Percentiles rank a stretch among this genome's conserved stretches.
phyloP scores from a whole-genome alignment of 495 filamentous ascomycete genomes.

The Evernia prunastri region DNA sequence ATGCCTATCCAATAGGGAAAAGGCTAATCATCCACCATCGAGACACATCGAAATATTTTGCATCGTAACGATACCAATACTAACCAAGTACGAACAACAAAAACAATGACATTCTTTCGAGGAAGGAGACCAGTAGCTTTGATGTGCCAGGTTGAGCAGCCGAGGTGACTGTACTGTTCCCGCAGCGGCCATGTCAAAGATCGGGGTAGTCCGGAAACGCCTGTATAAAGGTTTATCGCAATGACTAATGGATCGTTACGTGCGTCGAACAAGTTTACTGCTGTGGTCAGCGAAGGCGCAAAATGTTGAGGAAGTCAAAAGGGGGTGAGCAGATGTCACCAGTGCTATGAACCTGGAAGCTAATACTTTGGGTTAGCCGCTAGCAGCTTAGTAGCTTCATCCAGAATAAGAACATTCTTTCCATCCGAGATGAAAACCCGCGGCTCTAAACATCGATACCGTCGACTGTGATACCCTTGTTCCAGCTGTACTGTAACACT shows the following conservation, averaged over 20 bases:
- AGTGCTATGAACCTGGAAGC: not conserved
- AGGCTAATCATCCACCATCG: not conserved
- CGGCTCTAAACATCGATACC: constrained; percentile 57
- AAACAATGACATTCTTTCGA: not conserved
- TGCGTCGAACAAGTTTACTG: not conserved
- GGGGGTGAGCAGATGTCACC: not conserved
- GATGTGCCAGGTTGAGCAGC: not conserved
- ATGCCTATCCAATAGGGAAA: too few relatives aligned
- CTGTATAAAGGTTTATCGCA: not conserved
- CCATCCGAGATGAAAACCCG: not conserved
- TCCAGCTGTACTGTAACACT: constrained; percentile 65
- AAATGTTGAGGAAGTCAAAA: not conserved
- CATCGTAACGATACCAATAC: too few relatives aligned
- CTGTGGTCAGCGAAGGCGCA: not conserved
- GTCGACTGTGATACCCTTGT: constrained; percentile 62
- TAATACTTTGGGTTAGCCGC: not conserved
- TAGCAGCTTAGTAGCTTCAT: not conserved
- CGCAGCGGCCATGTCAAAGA: not conserved
- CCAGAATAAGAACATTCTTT: not conserved
- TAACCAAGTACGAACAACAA: too few relatives aligned
- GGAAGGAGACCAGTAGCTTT: not conserved
- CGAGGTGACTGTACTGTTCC: not conserved
- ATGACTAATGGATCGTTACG: not conserved
- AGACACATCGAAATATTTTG: too few relatives aligned
- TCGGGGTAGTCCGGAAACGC: not conserved